A percentile compares a stretch with the other conserved stretches of the same genome.
These are phyloP conservation scores for Euphorbia celastroides DNA, from an alignment of 441 rosid genomes.

Conservation along the genomic window DNA sequence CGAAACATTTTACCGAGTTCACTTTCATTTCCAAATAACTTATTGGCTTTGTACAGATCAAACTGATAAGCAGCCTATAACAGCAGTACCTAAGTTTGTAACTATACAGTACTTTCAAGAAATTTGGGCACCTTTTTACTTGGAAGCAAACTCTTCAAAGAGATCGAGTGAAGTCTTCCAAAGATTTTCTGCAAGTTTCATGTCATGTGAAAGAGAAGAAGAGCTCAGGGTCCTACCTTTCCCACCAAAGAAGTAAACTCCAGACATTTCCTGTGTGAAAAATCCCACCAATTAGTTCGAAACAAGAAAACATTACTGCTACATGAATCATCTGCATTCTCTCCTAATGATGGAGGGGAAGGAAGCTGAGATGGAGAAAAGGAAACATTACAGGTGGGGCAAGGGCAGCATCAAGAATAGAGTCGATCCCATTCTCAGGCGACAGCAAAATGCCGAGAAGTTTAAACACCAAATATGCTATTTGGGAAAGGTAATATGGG, in stretches of 20 bases:
- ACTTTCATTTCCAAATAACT: conserved; percentile 32
- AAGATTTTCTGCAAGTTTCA: conserved; percentile 49
- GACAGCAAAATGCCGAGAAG: conserved; percentile 56
- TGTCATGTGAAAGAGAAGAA: conserved; percentile 41
- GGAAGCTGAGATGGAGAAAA: background rate
- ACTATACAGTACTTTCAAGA: background rate
- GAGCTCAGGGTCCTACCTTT: conserved; percentile 56
- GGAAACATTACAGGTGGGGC: conserved; percentile 56
- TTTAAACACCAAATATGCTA: conserved; percentile 41
- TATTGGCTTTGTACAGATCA: conserved; percentile 24
- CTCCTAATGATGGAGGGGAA: background rate
- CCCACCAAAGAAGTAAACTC: conserved; percentile 77
- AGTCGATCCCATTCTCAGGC: conserved; percentile 52
- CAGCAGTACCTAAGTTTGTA: background rate
- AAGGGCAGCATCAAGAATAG: conserved; percentile 79
- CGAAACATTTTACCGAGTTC: no score
- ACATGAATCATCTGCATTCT: background rate
- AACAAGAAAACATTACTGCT: background rate
- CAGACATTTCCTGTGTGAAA: conserved; percentile 55
- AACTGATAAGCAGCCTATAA: background rate
- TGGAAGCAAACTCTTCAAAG: conserved; percentile 30
- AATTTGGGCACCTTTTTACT: conserved; percentile 5
- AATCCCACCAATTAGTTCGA: background rate
- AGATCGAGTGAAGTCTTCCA: conserved; percentile 57
- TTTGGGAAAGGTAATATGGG: conserved; percentile 46